Conservation (phyloP, 2,329 filamentous ascomycete species). For the Cercospora sesami region DNA sequence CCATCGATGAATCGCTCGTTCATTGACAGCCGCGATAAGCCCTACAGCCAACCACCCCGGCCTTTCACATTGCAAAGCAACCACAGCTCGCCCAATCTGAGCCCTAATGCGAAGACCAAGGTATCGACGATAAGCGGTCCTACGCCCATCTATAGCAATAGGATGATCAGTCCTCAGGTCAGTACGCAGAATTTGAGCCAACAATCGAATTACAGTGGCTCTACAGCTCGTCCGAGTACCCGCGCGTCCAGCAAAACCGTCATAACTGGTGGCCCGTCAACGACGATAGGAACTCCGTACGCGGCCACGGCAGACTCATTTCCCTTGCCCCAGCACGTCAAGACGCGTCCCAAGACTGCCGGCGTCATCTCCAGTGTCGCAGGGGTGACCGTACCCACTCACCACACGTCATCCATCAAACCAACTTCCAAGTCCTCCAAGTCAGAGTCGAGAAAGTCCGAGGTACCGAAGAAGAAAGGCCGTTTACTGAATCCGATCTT, state of each 20-base stretch:
- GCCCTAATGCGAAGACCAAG: constrained; percentile 6
- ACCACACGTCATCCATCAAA: constrained; percentile 32
- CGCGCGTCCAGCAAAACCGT: constrained; percentile 26
- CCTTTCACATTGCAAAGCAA: constrained; percentile 23
- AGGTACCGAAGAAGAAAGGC: constrained; percentile 42
- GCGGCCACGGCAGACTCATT: constrained; percentile 34
- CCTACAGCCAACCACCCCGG: constrained; percentile 29
- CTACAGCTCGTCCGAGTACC: constrained; percentile 31
- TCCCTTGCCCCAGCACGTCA: constrained; percentile 38
- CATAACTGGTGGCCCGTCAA: constrained; percentile 14
- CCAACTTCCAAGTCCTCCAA: constrained; percentile 14
- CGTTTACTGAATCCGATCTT: constrained; percentile 61
- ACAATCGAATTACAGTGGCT: constrained; percentile 30
- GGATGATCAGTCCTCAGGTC: constrained; percentile 17
- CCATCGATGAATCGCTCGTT: constrained; percentile 35
- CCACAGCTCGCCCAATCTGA: constrained; percentile 30
- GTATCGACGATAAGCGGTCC: constrained; percentile 12
- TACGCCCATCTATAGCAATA: constrained; percentile 15
- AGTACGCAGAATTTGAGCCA: constrained; percentile 24
- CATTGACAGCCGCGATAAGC: constrained; percentile 38
- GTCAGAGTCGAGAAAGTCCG: constrained; percentile 12
- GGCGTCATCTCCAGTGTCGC: constrained; percentile 36
- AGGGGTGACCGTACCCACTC: constrained; percentile 39
- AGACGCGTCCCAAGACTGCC: constrained; percentile 35
- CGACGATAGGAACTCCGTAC: constrained; percentile 38